Evolutionary conservation across 2,329 filamentous ascomycete genomes (phyloP).

Genomic region (Fusarium sp.): DNA sequence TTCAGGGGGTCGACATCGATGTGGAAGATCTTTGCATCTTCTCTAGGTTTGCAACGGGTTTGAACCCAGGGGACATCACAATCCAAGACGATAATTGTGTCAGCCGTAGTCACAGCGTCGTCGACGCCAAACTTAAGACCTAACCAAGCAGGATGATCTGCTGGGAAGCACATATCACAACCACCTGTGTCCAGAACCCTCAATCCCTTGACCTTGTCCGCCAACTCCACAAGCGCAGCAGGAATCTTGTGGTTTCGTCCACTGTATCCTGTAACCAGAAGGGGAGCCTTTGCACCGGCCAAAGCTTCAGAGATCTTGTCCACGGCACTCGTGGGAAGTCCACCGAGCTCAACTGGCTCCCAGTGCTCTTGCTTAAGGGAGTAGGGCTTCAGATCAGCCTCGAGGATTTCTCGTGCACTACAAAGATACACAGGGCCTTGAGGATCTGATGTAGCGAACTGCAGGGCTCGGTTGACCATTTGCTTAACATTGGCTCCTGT

Average conservation of each 20-base stretch:
- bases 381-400: conserved; percentile 83
- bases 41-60: conserved; percentile 72
- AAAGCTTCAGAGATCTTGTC: conserved; percentile 72
- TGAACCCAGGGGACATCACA: conserved; percentile 95
- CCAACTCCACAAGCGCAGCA: conserved; percentile 72
- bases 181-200: conserved; percentile 81
- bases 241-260: conserved; percentile 76
- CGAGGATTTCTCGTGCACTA: conserved; percentile 85
- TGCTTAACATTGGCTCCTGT: conserved; percentile 89
- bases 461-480: conserved; percentile 85
- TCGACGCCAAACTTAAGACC: conserved; percentile 81
- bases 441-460: conserved; percentile 82
- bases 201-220: conserved; percentile 74
- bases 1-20: conserved; percentile 75
- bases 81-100: conserved; percentile 86
- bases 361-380: conserved; percentile 75
- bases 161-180: conserved; percentile 85
- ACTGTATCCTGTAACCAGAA: conserved; percentile 77
- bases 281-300: conserved; percentile 71
- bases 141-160: conserved; percentile 74
- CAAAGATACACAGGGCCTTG: conserved; percentile 84
- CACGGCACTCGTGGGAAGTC: conserved; percentile 64
- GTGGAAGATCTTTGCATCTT: conserved; percentile 69
- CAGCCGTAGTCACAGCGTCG: conserved; percentile 78
- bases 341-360: conserved; percentile 77